Evolutionary conservation across 2,329 filamentous ascomycete genomes (phyloP), one percentile per base, ranked within the genome.

Genomic region (Malbranchea zuffiana): DNA sequence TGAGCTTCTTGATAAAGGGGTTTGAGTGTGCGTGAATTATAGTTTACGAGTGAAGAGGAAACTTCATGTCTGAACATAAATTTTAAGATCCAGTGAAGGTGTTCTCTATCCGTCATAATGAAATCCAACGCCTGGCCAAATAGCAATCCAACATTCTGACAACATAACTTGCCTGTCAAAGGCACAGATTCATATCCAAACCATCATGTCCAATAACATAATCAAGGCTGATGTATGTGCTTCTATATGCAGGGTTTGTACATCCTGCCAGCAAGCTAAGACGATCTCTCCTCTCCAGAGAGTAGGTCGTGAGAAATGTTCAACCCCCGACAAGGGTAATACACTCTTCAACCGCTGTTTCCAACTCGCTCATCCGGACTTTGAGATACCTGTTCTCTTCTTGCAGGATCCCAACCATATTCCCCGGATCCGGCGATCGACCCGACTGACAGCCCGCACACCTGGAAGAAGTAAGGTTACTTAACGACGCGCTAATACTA

Each of bases 371-470:
- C 3, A 78, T 60, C 32, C 71, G 60, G 29, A 60, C 55, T 47
- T 71, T 69, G 32, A 78, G 52, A 5, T 60, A 61, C 17, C 58
- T 54, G 43, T 75, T 78, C 54, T 78, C 72, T 32, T 70, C 59
- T 42, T 71, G 57, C 54, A 74, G 52, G 46, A 70, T 53, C 37
- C 66, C 52, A 47, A 72, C 55, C 44, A 68, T 57, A 48, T 63
- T 67, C 70, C 72, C 77, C 1, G 72, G 71, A 47, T 67, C 62
- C 1, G 59, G 57, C 6, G 59, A 47, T 5, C 51, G 50, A 8
- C 61, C 48, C 5, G 60, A 62, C 40, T 64, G 54, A 45, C 62
- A 65, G 32, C 57, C 62, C 29, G 46, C 49, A 35, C 63, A 67
- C 31, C 56, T 55, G 2, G 54, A 55, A n/a, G 40, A 35, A 11